A percentile compares a stretch with the other conserved stretches of the same genome.
These are phyloP conservation scores for Sugiyamaella americana DNA, from an alignment of 805 yeast species.

Conservation along the genomic window DNA sequence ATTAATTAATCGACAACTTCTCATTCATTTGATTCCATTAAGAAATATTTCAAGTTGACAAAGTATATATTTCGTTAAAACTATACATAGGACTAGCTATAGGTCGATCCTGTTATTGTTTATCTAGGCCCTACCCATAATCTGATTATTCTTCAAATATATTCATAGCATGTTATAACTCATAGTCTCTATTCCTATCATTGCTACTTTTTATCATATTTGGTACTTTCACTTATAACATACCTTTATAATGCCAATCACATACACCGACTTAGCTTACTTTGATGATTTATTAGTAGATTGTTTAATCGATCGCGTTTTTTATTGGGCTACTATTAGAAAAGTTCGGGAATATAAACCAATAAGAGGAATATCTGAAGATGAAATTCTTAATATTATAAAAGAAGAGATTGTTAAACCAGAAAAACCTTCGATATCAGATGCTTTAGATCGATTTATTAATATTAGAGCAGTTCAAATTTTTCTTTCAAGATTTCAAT, in stretches of 20 bases:
- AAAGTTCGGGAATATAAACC: slow-evolving; percentile 25
- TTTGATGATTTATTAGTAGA: slow-evolving; percentile 29
- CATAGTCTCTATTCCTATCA: too few relatives aligned
- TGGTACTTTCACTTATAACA: too few relatives aligned
- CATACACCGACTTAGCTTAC: slow-evolving; percentile 25
- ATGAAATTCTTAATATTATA: slow-evolving; percentile 14
- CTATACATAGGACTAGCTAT: too few relatives aligned
- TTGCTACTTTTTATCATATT: too few relatives aligned
- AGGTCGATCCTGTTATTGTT: too few relatives aligned
- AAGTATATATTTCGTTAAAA: too few relatives aligned
- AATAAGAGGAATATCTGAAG: slow-evolving; percentile 21
- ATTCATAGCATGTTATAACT: too few relatives aligned
- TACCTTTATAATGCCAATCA: slow-evolving; percentile 12
- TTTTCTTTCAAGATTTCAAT: slow-evolving; percentile 27
- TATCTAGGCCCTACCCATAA: too few relatives aligned
- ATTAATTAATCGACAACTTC: too few relatives aligned
- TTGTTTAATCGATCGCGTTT: slow-evolving; percentile 24
- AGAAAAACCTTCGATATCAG: slow-evolving; percentile 3
- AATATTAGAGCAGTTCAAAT: slow-evolving; percentile 23
- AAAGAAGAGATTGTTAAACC: slow-evolving; percentile 14
- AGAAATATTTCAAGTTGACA: too few relatives aligned
- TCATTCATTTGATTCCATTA: too few relatives aligned
- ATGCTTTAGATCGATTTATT: slow-evolving; percentile 28
- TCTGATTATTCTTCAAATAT: too few relatives aligned
- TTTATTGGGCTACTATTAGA: slow-evolving; percentile 29